phyloP scores from a whole-genome alignment of 768 basidiomycete genomes.

The Floccularia luteovirens region DNA sequence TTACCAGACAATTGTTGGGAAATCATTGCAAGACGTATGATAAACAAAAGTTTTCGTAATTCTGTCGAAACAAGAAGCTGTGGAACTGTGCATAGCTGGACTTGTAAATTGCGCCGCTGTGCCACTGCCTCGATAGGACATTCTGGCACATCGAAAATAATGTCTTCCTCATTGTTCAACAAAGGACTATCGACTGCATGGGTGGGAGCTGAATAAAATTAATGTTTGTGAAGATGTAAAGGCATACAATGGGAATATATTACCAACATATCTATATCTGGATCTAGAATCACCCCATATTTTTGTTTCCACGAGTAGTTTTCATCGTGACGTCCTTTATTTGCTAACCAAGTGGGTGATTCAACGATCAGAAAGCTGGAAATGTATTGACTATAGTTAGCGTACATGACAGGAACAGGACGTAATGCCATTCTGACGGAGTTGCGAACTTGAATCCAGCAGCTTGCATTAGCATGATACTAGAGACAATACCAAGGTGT shows the following conservation, averaged over 20 bases:
- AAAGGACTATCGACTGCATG: conserved; percentile 33
- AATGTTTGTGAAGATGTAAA: too few species aligned
- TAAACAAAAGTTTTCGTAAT: conserved; percentile 53
- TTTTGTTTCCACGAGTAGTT: conserved; percentile 35
- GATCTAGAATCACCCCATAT: too few species aligned
- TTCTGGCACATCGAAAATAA: too few species aligned
- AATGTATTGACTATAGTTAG: conserved; percentile 52
- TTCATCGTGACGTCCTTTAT: conserved; percentile 40
- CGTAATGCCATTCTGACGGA: conserved; percentile 64
- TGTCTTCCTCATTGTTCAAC: conserved; percentile 22
- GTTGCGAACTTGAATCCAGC: conserved; percentile 68
- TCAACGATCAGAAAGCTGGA: conserved; percentile 51
- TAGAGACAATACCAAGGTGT: conserved; percentile 77
- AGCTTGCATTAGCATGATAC: conserved; percentile 77
- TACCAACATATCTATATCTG: too few species aligned
- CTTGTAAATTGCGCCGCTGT: too few species aligned
- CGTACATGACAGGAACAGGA: conserved; percentile 53
- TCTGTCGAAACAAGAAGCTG: conserved; percentile 45
- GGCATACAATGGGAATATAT: too few species aligned
- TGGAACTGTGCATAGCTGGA: conserved; percentile 44
- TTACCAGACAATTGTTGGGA: conserved; percentile 75
- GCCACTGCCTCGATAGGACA: too few species aligned
- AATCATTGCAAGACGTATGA: conserved; percentile 65
- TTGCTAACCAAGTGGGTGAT: conserved; percentile 62
- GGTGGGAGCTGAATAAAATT: conserved; percentile 5